A percentile compares a stretch with the other conserved stretches of the same genome.
Conservation (phyloP, 192 early-diverging fungal species). For the Coemansia sp. region DNA sequence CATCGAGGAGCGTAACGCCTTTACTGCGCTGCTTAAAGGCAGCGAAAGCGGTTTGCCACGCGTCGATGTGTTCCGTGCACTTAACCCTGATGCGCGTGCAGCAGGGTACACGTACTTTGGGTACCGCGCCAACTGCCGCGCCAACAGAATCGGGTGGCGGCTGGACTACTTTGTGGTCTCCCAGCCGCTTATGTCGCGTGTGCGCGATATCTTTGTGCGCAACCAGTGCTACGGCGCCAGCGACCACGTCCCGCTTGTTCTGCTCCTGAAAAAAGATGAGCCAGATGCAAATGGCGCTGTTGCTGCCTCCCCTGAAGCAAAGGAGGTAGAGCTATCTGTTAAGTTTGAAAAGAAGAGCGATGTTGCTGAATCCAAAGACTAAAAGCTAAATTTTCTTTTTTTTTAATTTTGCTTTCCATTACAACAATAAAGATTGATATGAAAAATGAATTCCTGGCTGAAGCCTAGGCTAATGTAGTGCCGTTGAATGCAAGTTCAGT, state of each 20-base stretch:
- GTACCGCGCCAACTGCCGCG: slow-evolving; percentile 70
- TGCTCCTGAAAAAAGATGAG: slow-evolving; percentile 51
- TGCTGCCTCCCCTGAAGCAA: neutral
- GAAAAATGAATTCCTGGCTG: neutral
- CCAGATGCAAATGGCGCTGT: neutral
- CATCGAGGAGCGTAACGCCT: slow-evolving; percentile 73
- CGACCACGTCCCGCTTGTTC: slow-evolving; percentile 81
- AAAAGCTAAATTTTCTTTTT: neutral
- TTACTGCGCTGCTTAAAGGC: slow-evolving; percentile 61
- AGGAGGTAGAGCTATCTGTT: slow-evolving; percentile 1
- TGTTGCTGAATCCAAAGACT: neutral
- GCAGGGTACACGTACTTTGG: slow-evolving; percentile 75
- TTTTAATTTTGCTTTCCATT: too few species aligned
- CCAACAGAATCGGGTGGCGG: slow-evolving; percentile 77
- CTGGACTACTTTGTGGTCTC: slow-evolving; percentile 84
- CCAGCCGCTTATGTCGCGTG: slow-evolving; percentile 57
- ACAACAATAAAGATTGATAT: neutral
- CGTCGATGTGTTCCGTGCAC: slow-evolving; percentile 73
- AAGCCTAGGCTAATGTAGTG: slow-evolving; percentile 8
- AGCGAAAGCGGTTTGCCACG: slow-evolving; percentile 35
- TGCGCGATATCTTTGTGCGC: slow-evolving; percentile 65
- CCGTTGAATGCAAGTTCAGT: slow-evolving; percentile 15
- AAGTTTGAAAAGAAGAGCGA: slow-evolving; percentile 1
- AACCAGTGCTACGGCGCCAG: slow-evolving; percentile 83
- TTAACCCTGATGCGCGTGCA: slow-evolving; percentile 64